Evolutionary conservation across 2,329 filamentous ascomycete species (phyloP).

Genomic region (Beauveria varroae): DNA sequence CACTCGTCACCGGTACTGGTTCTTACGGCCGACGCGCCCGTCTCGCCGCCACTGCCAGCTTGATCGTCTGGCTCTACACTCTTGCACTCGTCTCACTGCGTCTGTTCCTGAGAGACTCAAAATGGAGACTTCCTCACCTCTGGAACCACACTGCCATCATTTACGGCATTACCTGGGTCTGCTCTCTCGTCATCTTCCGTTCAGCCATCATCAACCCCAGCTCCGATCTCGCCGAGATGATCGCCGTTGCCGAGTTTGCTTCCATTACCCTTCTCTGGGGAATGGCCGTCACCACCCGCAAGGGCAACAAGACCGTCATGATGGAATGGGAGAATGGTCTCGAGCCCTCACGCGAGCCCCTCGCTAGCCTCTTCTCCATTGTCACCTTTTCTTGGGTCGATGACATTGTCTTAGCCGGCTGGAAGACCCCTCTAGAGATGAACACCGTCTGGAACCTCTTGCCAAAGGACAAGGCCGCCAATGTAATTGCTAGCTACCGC

Average conservation of each 20-base stretch:
- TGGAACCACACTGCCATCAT: conserved; percentile 92
- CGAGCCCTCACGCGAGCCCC: conserved; percentile 77
- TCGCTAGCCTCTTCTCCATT: conserved; percentile 82
- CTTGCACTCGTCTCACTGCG: conserved; percentile 65
- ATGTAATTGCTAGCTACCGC: conserved; percentile 74
- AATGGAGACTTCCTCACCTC: conserved; percentile 61
- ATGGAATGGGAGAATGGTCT: conserved; percentile 86
- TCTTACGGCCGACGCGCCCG: conserved; percentile 36
- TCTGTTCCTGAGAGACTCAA: conserved; percentile 57
- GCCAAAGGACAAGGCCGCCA: conserved; percentile 78
- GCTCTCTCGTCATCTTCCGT: conserved; percentile 70
- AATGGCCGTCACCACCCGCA: conserved; percentile 74
- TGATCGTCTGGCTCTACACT: conserved; percentile 76
- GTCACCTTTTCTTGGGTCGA: conserved; percentile 90
- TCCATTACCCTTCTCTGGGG: conserved; percentile 66
- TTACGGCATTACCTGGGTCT: conserved; percentile 77
- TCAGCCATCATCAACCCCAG: conserved; percentile 74
- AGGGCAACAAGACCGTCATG: conserved; percentile 83
- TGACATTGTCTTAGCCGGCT: conserved; percentile 80
- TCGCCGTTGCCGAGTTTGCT: conserved; percentile 67
- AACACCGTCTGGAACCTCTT: conserved; percentile 86
- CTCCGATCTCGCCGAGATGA: conserved; percentile 51
- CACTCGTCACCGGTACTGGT: conserved; percentile 42
- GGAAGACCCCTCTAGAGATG: conserved; percentile 75
- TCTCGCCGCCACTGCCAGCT: conserved; percentile 55